phyloP scores from a whole-genome alignment of 345 rosid genomes.

The Capsella bursapastoris region DNA sequence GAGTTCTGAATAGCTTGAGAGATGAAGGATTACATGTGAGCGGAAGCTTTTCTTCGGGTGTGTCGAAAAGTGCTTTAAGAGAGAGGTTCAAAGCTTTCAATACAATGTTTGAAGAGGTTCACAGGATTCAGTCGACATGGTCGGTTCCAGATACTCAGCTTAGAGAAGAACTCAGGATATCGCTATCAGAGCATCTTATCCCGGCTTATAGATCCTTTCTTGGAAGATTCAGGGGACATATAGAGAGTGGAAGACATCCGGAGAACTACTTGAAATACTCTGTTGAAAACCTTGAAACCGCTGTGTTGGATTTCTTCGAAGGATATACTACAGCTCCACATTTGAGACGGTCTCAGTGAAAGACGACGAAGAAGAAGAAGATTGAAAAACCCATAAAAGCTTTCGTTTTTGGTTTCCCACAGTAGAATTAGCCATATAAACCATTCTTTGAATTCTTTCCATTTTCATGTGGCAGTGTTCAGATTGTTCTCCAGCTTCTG shows the following conservation, averaged over 20 bases:
- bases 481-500: conserved; percentile 25
- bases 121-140: conserved; percentile 83
- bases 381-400: conserved; percentile 9
- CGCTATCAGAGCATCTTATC: conserved; percentile 75
- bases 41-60: conserved; percentile 89
- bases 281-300: conserved; percentile 86
- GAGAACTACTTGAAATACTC: conserved; percentile 94
- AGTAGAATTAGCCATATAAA: conserved; percentile 25
- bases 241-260: conserved; percentile 92
- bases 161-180: conserved; percentile 91
- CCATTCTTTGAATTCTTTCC: conserved; percentile 40
- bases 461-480: conserved; percentile 27
- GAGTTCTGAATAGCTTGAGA: conserved; percentile 78
- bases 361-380: neutral
- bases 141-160: conserved; percentile 81
- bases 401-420: neutral
- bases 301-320: conserved; percentile 95
- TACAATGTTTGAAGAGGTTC: conserved; percentile 91
- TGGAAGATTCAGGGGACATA: conserved; percentile 87
- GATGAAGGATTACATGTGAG: conserved; percentile 93
- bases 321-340: conserved; percentile 79
- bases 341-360: conserved; percentile 66
- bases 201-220: conserved; percentile 94
- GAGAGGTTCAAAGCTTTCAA: conserved; percentile 93
- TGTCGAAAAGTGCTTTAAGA: conserved; percentile 74